Evolutionary conservation across 148 eudicot species (phyloP), one percentile per base, ranked within the genome.

Genomic region (Persicaria maculosa): DNA sequence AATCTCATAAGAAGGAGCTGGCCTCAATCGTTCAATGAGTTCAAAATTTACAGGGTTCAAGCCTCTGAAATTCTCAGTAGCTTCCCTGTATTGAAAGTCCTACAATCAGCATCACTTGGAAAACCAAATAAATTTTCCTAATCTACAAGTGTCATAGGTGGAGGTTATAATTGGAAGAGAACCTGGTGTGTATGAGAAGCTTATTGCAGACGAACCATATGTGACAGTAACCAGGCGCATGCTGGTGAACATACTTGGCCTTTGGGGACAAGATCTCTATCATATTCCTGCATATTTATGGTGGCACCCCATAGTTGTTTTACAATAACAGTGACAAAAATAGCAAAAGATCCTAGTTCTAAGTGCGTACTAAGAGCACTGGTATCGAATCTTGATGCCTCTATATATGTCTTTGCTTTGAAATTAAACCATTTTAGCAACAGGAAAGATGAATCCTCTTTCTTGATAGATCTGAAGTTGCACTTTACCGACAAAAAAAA

Each of bases 201-300:
- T 88, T 87, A 62, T 90, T 92, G 85, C 96, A 95, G 54, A 90
- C 75, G 76, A 95, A 92, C 85, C 86, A 85, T 71, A 95, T 90
- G 64, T 83, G 89, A 83, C 99, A 95, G 83, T 77, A 86, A 72
- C 47, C 73, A 55, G 97, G 90, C 7, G 99, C 97, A 57, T 90
- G 79, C 61, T 71, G 40, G 52, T 82, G 83, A 36, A 95, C 92
- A 80, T 85, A 83, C 11, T 83, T 89, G 77, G 99, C 97, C 85
- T 90, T 92, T 79, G 76, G 81, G 2, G 99, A 95, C 80, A 79
- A 88, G 17, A 84, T 92, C 80, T 87, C 92, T 70, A 80, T 64
- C 96, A 90, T 88, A 74, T 80, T 86, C 88, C 99, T 95, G 82
- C 79, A 81, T 75, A 4, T 20, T 17, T 20, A 4, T 9, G 11